Evolutionary conservation across 352 stramenopile species (phyloP), one percentile per base, ranked within the genome.

Genomic region (Phytophthora meadii): DNA sequence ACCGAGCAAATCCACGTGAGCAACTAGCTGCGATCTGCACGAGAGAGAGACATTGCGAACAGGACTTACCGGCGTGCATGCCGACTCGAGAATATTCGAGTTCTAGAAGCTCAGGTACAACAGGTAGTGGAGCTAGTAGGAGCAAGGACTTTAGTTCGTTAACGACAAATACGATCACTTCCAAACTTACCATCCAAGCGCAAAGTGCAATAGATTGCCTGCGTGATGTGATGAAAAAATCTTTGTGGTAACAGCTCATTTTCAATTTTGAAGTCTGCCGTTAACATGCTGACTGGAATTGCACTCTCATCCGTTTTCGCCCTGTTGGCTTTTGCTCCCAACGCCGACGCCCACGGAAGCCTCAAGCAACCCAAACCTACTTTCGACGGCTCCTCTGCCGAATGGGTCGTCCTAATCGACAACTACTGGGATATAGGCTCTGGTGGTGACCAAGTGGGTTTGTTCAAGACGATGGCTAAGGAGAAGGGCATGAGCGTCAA

Each of bases 391-490:
- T 3, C 28, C 55, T 52, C 34, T 14, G 55, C 56, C 19, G 47
- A 50, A 4, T 76, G 58, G 63, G 44, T 76, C 24, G 53, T 54
- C 0, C 5, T 64, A 25, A 59, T 70, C 17, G 54, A 68, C 34
- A 69, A 76, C 27, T 78, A 70, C 53, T 78, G 70, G 70, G 51
- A 73, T 10, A 65, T 78, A 10, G 70, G 70, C n/a, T 65, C 40
- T n/a, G 61, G 57, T 2, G 70, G 60, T 12, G 65, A 78, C 53
- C 61, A 75, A 65, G 42, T 65, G 47, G 66, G 61, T 39, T 65
- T 45, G 28, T 78, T 65, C 53, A 70, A 71, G 47, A 68, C 50
- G 2, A 65, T 78, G 56, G 54, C 70, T 9, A 56, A 58, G 30
- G 54, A 77, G 53, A 72, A 70, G 17, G 60, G 56, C 19, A 65